phyloP scores from a whole-genome alignment of 306 rosid species.

The Inga leiocalycina region DNA sequence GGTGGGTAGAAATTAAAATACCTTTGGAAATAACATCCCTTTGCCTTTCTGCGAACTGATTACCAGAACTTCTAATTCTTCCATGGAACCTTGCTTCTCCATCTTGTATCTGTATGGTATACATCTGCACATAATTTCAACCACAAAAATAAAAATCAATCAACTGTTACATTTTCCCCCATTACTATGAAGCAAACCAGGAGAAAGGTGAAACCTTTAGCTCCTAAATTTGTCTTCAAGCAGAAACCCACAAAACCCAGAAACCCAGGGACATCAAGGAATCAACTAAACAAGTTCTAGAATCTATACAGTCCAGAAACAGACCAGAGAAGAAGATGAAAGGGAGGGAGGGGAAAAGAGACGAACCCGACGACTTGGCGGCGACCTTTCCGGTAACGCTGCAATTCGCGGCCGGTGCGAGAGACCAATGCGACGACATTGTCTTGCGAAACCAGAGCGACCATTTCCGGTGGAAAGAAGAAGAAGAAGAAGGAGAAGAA shows the following conservation, averaged over 20 bases:
- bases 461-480: constrained; percentile 35
- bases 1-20: constrained; percentile 19
- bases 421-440: constrained; percentile 69
- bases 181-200: background rate
- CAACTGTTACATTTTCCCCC: background rate
- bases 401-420: constrained; percentile 87
- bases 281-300: background rate
- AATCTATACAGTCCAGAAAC: background rate
- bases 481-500: background rate
- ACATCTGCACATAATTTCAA: constrained; percentile 52
- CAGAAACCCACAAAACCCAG: background rate
- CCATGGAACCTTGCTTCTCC: constrained; percentile 33
- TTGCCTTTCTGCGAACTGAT: constrained; percentile 84
- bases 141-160: background rate
- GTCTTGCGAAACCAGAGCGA: constrained; percentile 57
- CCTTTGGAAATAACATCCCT: constrained; percentile 87
- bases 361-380: constrained; percentile 92
- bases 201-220: background rate
- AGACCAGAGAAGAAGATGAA: background rate
- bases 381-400: constrained; percentile 74
- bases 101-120: constrained; percentile 78
- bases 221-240: background rate
- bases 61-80: constrained; percentile 74
- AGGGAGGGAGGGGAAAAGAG: background rate
- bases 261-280: background rate